Base-by-base conservation (phyloP, 441 rosid genomes). In the Isatis lusitanica region DNA sequence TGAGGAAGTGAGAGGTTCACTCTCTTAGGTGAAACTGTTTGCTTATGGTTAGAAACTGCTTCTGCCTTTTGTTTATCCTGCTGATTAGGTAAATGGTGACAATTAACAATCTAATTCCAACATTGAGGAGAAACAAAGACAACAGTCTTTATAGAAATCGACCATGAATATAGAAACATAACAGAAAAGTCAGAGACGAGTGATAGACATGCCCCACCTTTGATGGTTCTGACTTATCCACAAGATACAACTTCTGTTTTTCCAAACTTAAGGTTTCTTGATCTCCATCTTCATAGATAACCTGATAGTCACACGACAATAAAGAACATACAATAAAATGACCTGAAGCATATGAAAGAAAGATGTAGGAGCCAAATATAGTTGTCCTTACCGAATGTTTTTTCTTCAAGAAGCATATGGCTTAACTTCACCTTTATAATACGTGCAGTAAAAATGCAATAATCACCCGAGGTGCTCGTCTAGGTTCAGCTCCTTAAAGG, bases 351-450 rank as follows among this genome's bases (percentile, higher is more conserved):
- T 33, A 33, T 33, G 9, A 33, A 33, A 33, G 36, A 33, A 6
- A 6, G 1, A 33, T 33, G 8, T 33, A 26, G 16, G 6, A 73
- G n/a, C 61, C 28, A 16, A 40, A 24, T 51, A 57, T 9, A 17
- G 53, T 9, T 48, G 17, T 64, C 59, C 84, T 80, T 80, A 91
- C 98, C 97, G 51, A 72, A 68, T 92, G 99, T 84, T 39, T 88
- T 85, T 81, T 87, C 67, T 71, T 89, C 44, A 69, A 46, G 89
- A n/a, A n/a, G n/a, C n/a, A n/a, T n/a, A n/a, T n/a, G n/a, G n/a
- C n/a, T n/a, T 52, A 66, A 94, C 74, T 50, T 78, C 77, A 62
- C 92, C 97, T 55, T 81, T 18, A 47, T 47, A 47, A 47, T 16
- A 16, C 52, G 12, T 47, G 52, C 52, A 47, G 52, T 47, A 47